Conservation (phyloP, 2,329 filamentous ascomycete genomes). For the Colletotrichum liriopes region DNA sequence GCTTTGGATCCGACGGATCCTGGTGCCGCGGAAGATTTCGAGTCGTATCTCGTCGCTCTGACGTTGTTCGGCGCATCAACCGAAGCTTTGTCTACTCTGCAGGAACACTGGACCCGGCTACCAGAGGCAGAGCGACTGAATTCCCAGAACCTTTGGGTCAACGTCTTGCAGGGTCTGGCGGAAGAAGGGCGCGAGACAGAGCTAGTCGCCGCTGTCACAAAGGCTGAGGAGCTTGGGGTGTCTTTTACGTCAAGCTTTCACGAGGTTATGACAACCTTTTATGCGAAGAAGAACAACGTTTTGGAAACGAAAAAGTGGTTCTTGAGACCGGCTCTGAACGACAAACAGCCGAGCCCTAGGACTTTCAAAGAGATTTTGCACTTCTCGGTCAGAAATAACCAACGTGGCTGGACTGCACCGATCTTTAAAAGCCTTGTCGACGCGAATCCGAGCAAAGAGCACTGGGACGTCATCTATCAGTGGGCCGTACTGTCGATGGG, state of each 20-base stretch:
- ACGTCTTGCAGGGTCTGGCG: conserved; percentile 74
- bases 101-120: conserved; percentile 50
- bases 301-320: conserved; percentile 80
- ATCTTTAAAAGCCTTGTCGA: conserved; percentile 70
- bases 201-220: conserved; percentile 69
- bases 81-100: conserved; percentile 61
- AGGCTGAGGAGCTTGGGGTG: conserved; percentile 64
- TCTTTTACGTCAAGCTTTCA: conserved; percentile 64
- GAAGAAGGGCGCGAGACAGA: conserved; percentile 71
- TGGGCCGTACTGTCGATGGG: conserved; percentile 81
- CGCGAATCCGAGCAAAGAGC: conserved; percentile 64
- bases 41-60: conserved; percentile 65
- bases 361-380: conserved; percentile 71
- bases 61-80: conserved; percentile 68
- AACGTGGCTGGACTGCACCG: conserved; percentile 74
- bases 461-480: conserved; percentile 82
- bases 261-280: conserved; percentile 73
- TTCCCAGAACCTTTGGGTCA: conserved; percentile 60
- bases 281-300: conserved; percentile 70
- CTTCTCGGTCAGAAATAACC: conserved; percentile 72
- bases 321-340: conserved; percentile 64
- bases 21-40: conserved; percentile 52
- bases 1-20: conserved; percentile 35
- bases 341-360: conserved; percentile 57
- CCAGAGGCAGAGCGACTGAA: conserved; percentile 31